phyloP scores from a whole-genome alignment of 1,139 yeast genomes.

The Dujonia santamariae region DNA sequence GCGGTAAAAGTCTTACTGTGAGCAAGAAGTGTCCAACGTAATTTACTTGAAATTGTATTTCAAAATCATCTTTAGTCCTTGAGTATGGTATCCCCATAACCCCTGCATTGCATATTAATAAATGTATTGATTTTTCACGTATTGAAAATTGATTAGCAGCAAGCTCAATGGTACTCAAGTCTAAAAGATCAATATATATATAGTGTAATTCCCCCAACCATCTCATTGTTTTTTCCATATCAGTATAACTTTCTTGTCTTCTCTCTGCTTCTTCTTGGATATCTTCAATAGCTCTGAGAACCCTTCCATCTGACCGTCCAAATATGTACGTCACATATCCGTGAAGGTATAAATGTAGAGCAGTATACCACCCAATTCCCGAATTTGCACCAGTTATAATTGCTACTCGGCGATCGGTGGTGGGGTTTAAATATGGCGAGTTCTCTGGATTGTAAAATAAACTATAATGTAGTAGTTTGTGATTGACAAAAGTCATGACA shows the following conservation, averaged over 20 bases:
- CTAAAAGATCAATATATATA: constrained; percentile 32
- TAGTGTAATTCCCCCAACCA: constrained; percentile 26
- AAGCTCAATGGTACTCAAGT: constrained; percentile 25
- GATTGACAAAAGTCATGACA: constrained; percentile 3
- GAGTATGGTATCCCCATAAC: constrained; percentile 38
- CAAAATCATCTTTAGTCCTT: constrained; percentile 35
- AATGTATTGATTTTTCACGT: constrained; percentile 27
- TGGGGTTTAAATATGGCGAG: constrained; percentile 39
- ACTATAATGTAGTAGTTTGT: not conserved
- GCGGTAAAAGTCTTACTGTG: constrained; percentile 28
- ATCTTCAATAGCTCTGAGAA: constrained; percentile 52
- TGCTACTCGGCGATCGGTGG: constrained; percentile 52
- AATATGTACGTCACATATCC: constrained; percentile 75
- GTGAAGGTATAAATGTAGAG: constrained; percentile 70
- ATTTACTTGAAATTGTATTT: constrained; percentile 43
- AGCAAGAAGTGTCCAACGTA: constrained; percentile 33
- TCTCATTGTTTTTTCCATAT: constrained; percentile 13
- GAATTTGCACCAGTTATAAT: constrained; percentile 78
- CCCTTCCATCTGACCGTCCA: constrained; percentile 61
- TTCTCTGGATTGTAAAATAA: constrained; percentile 21
- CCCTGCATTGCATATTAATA: constrained; percentile 43
- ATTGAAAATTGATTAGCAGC: constrained; percentile 26
- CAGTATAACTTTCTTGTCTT: constrained; percentile 19
- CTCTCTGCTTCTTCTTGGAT: constrained; percentile 51
- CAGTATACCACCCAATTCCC: constrained; percentile 79